Base-by-base conservation (phyloP, 345 rosid species). In the Populus alba region DNA sequence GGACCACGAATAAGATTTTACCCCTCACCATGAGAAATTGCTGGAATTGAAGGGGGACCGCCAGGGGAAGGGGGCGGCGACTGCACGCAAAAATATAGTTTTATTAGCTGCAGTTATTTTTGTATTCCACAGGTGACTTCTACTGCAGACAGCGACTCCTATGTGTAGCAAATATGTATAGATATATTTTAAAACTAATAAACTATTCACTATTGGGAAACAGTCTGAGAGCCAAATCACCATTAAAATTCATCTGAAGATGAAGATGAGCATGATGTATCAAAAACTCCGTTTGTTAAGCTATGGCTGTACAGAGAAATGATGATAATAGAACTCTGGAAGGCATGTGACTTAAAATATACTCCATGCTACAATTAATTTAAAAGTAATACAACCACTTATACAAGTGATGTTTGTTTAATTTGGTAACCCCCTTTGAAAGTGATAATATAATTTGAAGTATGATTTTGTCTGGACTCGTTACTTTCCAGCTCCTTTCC, bases 361-460 rank as follows among this genome's bases (percentile, higher is more conserved):
- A 85, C 81, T 79, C 81, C 66, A 78, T 53, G 51, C 69, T 62
- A 31, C 75, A 79, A 72, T 70, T 72, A 72, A 77, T 81, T 79
- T 37, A 27, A 75, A 85, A 85, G 87, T 23, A 45, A 69, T 25
- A 78, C 70, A 83, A 73, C 83, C 83, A 78, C 80, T 78, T 43
- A 27, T 27, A 27, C 27, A 78, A 70, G 78, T 55, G 68, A n/a
- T 71, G 69, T 77, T 79, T 70, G 43, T 77, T 77, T 75, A 77
- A 73, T 65, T 37, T 4, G 57, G 20, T 41, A 65, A 61, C 82
- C 83, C 63, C 67, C 81, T 74, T 74, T 70, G 75, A 71, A 73
- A 71, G 76, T 80, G 77, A 79, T 70, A 68, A 76, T 74, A 75
- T 27, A 72, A 66, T 73, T 82, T 55, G 45, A 74, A 49, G 79